Percentiles rank a stretch among this genome's conserved stretches.
These are phyloP conservation scores for Parathielavia hyrcaniae DNA, from an alignment of 495 filamentous ascomycete genomes.

Conservation along the genomic window DNA sequence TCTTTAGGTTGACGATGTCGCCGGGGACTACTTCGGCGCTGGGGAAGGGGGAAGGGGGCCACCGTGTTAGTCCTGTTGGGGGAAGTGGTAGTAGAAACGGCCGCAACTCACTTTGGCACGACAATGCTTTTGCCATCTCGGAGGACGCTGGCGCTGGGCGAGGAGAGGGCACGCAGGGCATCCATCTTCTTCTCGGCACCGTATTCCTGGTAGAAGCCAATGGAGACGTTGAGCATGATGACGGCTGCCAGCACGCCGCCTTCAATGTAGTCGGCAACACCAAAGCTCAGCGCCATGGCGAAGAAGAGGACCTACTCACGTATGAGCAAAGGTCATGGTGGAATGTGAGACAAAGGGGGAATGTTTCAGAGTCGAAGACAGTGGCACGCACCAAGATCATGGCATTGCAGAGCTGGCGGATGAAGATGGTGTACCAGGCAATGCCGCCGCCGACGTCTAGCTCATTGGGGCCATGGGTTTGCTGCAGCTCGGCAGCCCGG, in stretches of 20 bases:
- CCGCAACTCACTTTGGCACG: constrained; percentile 50
- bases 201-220: constrained; percentile 77
- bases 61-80: constrained; percentile 9
- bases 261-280: constrained; percentile 73
- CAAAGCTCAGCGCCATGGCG: constrained; percentile 78
- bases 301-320: constrained; percentile 63
- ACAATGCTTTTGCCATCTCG: constrained; percentile 61
- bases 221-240: constrained; percentile 73
- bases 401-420: constrained; percentile 60
- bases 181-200: constrained; percentile 83
- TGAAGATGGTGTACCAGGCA: constrained; percentile 58
- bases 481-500: constrained; percentile 45
- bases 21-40: constrained; percentile 74
- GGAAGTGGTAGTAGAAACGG: background rate
- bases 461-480: constrained; percentile 55
- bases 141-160: constrained; percentile 70
- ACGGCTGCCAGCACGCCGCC: constrained; percentile 76
- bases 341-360: background rate
- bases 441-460: constrained; percentile 55
- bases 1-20: constrained; percentile 72
- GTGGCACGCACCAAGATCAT: constrained; percentile 55
- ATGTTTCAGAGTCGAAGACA: no score
- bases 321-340: constrained; percentile 14
- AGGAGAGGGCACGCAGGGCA: constrained; percentile 66
- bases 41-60: constrained; percentile 1